Conservation (phyloP, 2,329 filamentous ascomycete species). For the Tolypocladium sp. region DNA sequence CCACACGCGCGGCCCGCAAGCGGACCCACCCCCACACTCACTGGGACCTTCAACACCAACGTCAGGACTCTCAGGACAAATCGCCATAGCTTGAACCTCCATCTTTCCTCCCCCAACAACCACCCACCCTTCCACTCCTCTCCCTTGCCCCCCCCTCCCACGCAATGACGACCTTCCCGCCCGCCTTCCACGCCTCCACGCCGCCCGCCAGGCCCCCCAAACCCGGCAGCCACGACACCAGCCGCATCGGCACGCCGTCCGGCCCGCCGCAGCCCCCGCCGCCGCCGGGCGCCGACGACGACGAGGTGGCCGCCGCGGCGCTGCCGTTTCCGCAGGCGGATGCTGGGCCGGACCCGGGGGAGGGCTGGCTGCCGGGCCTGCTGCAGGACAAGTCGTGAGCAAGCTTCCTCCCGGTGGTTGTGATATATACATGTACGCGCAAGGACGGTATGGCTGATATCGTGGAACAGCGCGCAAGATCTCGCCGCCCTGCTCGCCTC, state of each 20-base stretch:
- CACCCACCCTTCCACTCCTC: background rate
- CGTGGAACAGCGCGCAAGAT: conserved; percentile 59
- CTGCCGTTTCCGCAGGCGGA: conserved; percentile 10
- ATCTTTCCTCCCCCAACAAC: background rate
- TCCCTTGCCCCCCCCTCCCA: background rate
- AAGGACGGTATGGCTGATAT: background rate
- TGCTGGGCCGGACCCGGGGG: conserved; percentile 47
- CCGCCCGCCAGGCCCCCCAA: conserved; percentile 67
- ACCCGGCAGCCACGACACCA: conserved; percentile 58
- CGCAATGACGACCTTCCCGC: conserved; percentile 19
- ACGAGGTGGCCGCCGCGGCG: conserved; percentile 13
- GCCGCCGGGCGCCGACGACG: conserved; percentile 7
- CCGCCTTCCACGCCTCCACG: conserved; percentile 18
- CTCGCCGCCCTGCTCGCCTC: conserved; percentile 60
- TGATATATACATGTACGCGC: no score
- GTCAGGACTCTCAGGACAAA: no score
- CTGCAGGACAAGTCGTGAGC: conserved; percentile 76
- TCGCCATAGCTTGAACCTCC: background rate
- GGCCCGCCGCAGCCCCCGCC: conserved; percentile 33
- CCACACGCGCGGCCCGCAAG: background rate
- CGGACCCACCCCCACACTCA: background rate
- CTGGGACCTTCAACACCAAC: background rate
- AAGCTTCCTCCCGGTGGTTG: background rate
- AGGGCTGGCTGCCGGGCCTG: conserved; percentile 69
- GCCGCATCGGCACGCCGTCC: conserved; percentile 56